Evolutionary conservation across 2,329 filamentous ascomycete species (phyloP), one percentile per base, ranked within the genome.

Genomic region (Venturia aucupariae): DNA sequence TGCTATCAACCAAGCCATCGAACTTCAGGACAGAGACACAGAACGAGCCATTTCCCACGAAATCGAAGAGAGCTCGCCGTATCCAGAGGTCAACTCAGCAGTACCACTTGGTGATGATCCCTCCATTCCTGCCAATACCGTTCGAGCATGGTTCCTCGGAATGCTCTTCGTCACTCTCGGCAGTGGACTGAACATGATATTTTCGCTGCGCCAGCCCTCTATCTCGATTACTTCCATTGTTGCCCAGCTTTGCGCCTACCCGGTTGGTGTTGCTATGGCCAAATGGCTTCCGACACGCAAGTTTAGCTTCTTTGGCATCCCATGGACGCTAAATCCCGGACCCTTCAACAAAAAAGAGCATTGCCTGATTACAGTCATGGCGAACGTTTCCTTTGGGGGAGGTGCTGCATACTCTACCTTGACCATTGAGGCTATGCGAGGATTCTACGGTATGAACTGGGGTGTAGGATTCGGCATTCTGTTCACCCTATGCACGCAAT

Each of bases 331-430:
- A n/a, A 89, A 88, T 64, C 85, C 86, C 0, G 85, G 85, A 0
- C 86, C 86, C 0, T 89, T 89, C 74, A 89, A 87, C 70, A 80
- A 87, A 72, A 89, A 89, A 72, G 86, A 89, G 70, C 86, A 89
- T 71, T 76, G 84, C 51, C 81, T 89, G 66, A 87, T 89, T 8
- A 76, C 77, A 19, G 73, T 80, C 63, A 81, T 80, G 80, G 87
- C 89, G 19, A 85, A 88, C 71, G 86, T 89, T 6, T 86, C 86
- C 5, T 89, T 86, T 78, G 61, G 85, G 82, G 74, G 75, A 66
- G 78, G 78, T 62, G 75, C 75, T 8, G 86, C 87, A 13, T 65
- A 65, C 60, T 51, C 41, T 10, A 65, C 64, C 17, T 63, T 46
- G 32, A 39, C 64, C 4, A 24, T 65, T 30, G 64, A 65, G 46